phyloP scores from a whole-genome alignment of 1,284 basidiomycete species.

The Cutaneotrichosporon cavernicola region DNA sequence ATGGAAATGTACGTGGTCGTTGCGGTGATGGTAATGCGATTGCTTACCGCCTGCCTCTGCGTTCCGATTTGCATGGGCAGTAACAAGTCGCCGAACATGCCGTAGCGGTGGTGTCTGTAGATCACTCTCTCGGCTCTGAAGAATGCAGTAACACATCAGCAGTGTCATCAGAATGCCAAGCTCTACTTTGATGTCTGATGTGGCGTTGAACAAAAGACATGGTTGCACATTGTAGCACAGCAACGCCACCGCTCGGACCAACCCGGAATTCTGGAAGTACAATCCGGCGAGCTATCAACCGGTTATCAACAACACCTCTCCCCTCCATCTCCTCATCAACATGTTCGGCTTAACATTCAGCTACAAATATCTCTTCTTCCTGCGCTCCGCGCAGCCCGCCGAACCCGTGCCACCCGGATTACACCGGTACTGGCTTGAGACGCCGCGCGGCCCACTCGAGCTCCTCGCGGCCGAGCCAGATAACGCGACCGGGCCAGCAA shows the following conservation, averaged over 20 bases:
- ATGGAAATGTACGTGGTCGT: too few relatives aligned
- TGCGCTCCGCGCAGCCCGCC: constrained; percentile 2
- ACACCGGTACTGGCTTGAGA: constrained; percentile 16
- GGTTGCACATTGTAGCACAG: not conserved
- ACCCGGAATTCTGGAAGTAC: not conserved
- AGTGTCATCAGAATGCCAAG: too few relatives aligned
- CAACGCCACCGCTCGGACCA: not conserved
- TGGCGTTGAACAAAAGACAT: not conserved
- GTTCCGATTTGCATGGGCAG: too few relatives aligned
- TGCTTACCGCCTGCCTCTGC: too few relatives aligned
- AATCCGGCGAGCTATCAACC: not conserved
- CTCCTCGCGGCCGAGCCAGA: constrained; percentile 7
- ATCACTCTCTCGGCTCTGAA: too few relatives aligned
- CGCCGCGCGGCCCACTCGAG: constrained; percentile 13
- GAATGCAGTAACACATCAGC: too few relatives aligned
- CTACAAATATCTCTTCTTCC: constrained; percentile 18
- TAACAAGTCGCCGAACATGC: too few relatives aligned
- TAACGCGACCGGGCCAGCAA: not conserved
- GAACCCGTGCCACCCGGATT: constrained; percentile 6
- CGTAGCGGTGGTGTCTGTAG: too few relatives aligned
- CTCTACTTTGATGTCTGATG: too few relatives aligned
- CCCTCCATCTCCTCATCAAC: not conserved
- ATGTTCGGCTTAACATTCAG: constrained; percentile 14
- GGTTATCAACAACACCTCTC: not conserved
- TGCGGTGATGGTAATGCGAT: too few relatives aligned